Evolutionary conservation across 768 basidiomycete genomes (phyloP).

Genomic region (Mycena alexandri): DNA sequence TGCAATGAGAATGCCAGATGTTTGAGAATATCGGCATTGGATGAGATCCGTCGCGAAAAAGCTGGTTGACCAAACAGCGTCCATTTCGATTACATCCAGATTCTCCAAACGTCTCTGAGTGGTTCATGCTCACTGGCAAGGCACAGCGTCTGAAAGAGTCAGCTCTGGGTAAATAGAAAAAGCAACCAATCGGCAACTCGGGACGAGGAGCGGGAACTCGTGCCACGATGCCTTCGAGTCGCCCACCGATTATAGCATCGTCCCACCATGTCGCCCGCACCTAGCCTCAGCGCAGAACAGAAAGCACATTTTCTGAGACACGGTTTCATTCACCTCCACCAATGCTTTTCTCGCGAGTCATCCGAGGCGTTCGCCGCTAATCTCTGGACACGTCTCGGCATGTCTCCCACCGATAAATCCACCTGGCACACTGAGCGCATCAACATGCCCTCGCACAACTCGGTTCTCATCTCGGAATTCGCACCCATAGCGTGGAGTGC

Average conservation of each 20-base stretch:
- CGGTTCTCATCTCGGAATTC: slow-evolving; percentile 61
- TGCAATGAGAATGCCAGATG: too few species aligned
- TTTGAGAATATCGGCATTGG: too few species aligned
- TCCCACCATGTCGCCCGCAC: slow-evolving; percentile 20
- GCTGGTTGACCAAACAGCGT: too few species aligned
- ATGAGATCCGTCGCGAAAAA: too few species aligned
- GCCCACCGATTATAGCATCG: background rate
- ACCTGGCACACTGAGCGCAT: slow-evolving; percentile 67
- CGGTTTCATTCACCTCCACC: slow-evolving; percentile 65
- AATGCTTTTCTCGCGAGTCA: slow-evolving; percentile 66
- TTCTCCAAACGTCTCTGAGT: too few species aligned
- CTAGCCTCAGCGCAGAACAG: slow-evolving; percentile 54
- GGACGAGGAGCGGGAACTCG: background rate
- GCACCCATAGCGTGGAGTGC: slow-evolving; percentile 73
- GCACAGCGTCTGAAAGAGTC: too few species aligned
- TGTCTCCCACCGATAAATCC: slow-evolving; percentile 65
- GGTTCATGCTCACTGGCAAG: too few species aligned
- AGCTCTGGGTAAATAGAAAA: background rate
- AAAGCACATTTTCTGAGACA: slow-evolving; percentile 67
- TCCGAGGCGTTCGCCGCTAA: slow-evolving; percentile 63
- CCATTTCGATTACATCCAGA: too few species aligned
- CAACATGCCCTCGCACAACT: slow-evolving; percentile 68
- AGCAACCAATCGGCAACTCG: background rate
- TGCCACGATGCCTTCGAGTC: too few species aligned
- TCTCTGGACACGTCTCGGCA: slow-evolving; percentile 64